Conservation (phyloP, 306 rosid genomes). For the Sophora flavescens region DNA sequence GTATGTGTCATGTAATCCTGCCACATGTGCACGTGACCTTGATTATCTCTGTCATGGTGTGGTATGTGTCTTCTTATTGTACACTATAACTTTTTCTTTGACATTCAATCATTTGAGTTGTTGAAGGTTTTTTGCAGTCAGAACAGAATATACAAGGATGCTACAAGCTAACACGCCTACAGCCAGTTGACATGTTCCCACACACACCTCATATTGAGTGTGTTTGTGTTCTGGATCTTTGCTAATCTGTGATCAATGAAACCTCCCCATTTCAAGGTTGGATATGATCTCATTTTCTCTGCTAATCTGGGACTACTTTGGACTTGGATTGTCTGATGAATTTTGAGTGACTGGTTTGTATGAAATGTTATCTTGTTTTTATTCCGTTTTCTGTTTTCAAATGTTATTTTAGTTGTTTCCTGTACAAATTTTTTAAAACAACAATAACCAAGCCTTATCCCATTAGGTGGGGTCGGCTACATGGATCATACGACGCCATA, state of each 20-base stretch:
- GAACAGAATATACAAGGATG: constrained; percentile 82
- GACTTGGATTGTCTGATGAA: constrained; percentile 23
- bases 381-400: too few relatives aligned
- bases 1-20: constrained; percentile 96
- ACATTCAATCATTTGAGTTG: constrained; percentile 43
- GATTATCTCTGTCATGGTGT: constrained; percentile 96
- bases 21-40: constrained; percentile 94
- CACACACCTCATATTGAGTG: constrained; percentile 98
- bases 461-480: too few relatives aligned
- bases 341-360: constrained; percentile 39
- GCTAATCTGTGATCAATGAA: constrained; percentile 43
- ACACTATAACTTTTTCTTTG: constrained; percentile 13
- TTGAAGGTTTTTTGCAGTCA: constrained; percentile 59
- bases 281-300: constrained; percentile 33
- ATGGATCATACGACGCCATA: too few relatives aligned
- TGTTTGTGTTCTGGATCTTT: constrained; percentile 86
- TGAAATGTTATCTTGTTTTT: constrained; percentile 17
- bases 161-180: constrained; percentile 80
- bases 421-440: too few relatives aligned
- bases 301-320: constrained; percentile 34
- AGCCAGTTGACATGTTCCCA: constrained; percentile 99
- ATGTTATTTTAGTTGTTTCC: too few relatives aligned
- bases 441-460: too few relatives aligned
- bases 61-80: constrained; percentile 64
- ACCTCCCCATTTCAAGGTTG: constrained; percentile 46